These are phyloP conservation scores for Venturia oleaginea DNA, from an alignment of 2,329 filamentous ascomycete species.

Conservation along the genomic window DNA sequence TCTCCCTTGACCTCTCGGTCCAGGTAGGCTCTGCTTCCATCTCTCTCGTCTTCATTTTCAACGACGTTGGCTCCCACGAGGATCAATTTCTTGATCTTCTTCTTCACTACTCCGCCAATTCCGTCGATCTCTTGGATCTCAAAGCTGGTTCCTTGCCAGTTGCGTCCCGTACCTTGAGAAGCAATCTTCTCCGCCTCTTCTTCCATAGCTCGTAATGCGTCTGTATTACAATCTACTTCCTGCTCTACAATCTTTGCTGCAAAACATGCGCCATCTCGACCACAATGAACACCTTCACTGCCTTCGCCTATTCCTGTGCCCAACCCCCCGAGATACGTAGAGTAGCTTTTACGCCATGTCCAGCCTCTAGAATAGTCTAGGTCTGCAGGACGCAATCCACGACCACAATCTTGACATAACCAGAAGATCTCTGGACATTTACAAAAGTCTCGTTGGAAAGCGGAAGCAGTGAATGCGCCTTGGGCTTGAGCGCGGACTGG, in stretches of 20 bases:
- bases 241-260: slow-evolving; percentile 68
- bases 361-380: slow-evolving; percentile 60
- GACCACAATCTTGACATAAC: slow-evolving; percentile 79
- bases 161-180: slow-evolving; percentile 22
- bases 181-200: slow-evolving; percentile 21
- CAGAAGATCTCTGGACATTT: slow-evolving; percentile 57
- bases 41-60: slow-evolving; percentile 50
- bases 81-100: slow-evolving; percentile 75
- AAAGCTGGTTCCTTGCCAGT: slow-evolving; percentile 61
- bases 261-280: slow-evolving; percentile 67
- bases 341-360: slow-evolving; percentile 83
- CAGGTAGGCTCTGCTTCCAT: slow-evolving; percentile 47
- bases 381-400: slow-evolving; percentile 53
- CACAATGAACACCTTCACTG: slow-evolving; percentile 80
- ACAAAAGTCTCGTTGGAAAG: slow-evolving; percentile 48
- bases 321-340: slow-evolving; percentile 65
- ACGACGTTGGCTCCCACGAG: slow-evolving; percentile 77
- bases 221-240: slow-evolving; percentile 78
- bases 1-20: slow-evolving; percentile 59
- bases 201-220: slow-evolving; percentile 43
- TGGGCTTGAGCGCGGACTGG: neutral
- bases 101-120: slow-evolving; percentile 79
- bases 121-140: slow-evolving; percentile 82
- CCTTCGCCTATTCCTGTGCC: slow-evolving; percentile 84
- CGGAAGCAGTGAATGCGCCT: slow-evolving; percentile 35